phyloP scores from a whole-genome alignment of 2,329 filamentous ascomycete species.

The Calonectria pseudoreteaudii region DNA sequence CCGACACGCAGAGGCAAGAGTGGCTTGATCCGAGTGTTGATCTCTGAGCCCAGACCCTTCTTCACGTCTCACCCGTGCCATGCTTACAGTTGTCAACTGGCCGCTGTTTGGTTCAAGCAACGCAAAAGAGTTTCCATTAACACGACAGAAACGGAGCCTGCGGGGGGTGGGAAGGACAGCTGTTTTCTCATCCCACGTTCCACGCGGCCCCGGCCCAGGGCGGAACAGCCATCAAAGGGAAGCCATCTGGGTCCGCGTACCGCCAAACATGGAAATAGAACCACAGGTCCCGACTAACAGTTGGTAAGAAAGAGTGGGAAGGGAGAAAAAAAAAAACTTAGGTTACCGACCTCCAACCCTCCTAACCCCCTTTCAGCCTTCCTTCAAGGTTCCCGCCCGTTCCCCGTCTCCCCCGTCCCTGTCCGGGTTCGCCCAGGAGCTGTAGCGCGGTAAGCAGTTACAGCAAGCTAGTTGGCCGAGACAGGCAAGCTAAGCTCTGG shows the following conservation, averaged over 20 bases:
- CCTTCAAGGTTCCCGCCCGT: slow-evolving; percentile 22
- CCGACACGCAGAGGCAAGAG: slow-evolving; percentile 8
- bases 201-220: slow-evolving; percentile 14
- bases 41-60: slow-evolving; percentile 16
- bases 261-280: slow-evolving; percentile 3
- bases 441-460: slow-evolving; percentile 21
- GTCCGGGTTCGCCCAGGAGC: slow-evolving; percentile 24
- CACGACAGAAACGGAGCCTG: slow-evolving; percentile 10
- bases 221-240: background rate
- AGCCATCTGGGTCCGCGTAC: background rate
- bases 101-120: background rate
- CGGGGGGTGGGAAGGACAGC: slow-evolving; percentile 1
- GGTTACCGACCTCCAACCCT: slow-evolving; percentile 14
- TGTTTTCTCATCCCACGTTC: slow-evolving; percentile 17
- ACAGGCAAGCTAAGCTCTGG: slow-evolving; percentile 8
- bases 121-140: background rate
- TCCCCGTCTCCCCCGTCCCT: slow-evolving; percentile 22
- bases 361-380: slow-evolving; percentile 20
- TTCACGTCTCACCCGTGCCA: slow-evolving; percentile 5
- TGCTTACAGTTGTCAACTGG: slow-evolving; percentile 1
- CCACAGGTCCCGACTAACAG: background rate
- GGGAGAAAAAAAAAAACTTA: background rate
- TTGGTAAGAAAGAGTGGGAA: background rate
- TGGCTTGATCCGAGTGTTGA: slow-evolving; percentile 22
- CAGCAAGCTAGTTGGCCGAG: slow-evolving; percentile 13